Evolutionary conservation across 2,329 filamentous ascomycete species (phyloP), one percentile per base, ranked within the genome.

Genomic region (Diaporthe vexans): DNA sequence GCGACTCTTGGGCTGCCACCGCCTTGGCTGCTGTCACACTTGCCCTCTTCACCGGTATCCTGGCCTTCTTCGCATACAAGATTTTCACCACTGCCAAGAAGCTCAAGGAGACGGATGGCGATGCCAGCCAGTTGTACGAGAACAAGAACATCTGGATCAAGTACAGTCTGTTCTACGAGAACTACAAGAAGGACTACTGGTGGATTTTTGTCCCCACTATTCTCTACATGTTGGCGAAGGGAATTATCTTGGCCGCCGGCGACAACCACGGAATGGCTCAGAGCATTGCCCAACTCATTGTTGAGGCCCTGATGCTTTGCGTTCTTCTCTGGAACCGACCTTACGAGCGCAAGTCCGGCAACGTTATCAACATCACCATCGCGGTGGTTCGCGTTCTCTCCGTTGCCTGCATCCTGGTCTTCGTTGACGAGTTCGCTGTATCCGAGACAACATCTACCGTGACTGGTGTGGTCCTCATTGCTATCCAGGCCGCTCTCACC

Each of bases 121-220:
- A 95, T 80, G 84, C 89, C 0, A 87, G 88, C 21, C 90, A 87
- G 17, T 88, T 99, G 11, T 98, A 95, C 83, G 94, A 98, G 75
- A 90, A 98, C 85, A 97, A 97, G 87, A 90, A 93, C 74, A 92
- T 93, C 54, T 98, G 97, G 95, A 89, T 94, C 82, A 97, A 97
- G 86, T 99, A 99, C 88, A 97, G 94, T 80, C 88, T 98, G 76
- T 98, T 99, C 86, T 99, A 99, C 86, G 97, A 98, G 80, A 93
- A 93, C 79, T 98, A 98, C 88, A 95, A 95, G 86, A 95, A 94
- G 84, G 91, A 92, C 79, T 98, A 96, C 86, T 99, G 97, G 97
- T 98, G 96, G 96, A 85, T 98, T 33, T 98, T 99, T 81, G 89
- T 98, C 19, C 97, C 97, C 0, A 88, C 90, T 76, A 98, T 98